These are phyloP conservation scores for Eimeria maxima DNA, from an alignment of 169 alveolate genomes.

Conservation along the genomic window DNA sequence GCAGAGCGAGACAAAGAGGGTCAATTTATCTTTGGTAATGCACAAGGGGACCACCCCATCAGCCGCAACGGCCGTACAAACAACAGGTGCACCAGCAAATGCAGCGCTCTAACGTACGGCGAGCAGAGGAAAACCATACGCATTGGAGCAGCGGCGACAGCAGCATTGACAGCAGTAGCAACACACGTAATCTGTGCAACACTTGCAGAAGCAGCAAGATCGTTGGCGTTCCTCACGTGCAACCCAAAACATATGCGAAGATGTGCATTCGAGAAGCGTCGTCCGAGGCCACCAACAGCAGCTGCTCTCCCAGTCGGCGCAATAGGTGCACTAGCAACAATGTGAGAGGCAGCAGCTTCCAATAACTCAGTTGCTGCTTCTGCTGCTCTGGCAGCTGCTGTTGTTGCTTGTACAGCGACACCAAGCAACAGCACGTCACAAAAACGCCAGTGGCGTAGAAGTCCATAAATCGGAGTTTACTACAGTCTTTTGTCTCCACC, in stretches of 20 bases:
- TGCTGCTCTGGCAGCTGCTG: background rate
- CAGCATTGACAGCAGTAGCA: slow-evolving; percentile 6
- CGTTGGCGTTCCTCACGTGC: slow-evolving; percentile 64
- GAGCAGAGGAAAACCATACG: too few relatives aligned
- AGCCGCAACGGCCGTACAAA: slow-evolving; percentile 19
- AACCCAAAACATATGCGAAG: slow-evolving; percentile 42
- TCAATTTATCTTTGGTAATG: background rate
- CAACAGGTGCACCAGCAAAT: slow-evolving; percentile 29
- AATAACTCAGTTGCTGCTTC: background rate
- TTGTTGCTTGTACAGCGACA: background rate
- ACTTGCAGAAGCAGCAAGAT: background rate
- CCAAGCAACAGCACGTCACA: slow-evolving; percentile 41
- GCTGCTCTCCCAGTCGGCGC: slow-evolving; percentile 66
- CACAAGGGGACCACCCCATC: background rate
- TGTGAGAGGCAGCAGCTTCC: slow-evolving; percentile 39
- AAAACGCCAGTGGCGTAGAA: slow-evolving; percentile 37
- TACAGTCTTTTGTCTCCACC: slow-evolving; percentile 49
- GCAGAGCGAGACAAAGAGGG: background rate
- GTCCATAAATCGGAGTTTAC: slow-evolving; percentile 44
- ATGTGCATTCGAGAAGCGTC: slow-evolving; percentile 39
- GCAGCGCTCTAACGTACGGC: background rate
- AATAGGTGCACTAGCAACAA: slow-evolving; percentile 54
- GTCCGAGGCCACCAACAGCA: slow-evolving; percentile 40
- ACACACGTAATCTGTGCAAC: background rate
- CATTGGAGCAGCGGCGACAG: background rate